Base-by-base conservation (phyloP, 169 alveolate genomes). In the Plasmodium coatneyi region DNA sequence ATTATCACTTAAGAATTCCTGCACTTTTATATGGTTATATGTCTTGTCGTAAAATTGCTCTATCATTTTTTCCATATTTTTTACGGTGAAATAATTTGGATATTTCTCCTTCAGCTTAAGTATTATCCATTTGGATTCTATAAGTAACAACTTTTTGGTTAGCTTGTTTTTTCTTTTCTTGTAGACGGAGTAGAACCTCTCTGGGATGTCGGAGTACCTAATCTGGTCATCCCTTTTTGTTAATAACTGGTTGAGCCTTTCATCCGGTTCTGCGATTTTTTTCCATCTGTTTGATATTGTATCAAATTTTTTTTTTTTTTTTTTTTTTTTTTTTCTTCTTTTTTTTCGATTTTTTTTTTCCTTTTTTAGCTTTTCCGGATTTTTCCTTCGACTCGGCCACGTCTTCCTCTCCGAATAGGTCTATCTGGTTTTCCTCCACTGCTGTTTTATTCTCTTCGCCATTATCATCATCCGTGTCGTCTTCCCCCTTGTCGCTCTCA, bases 71-170 rank as follows among this genome's bases (percentile, higher is more conserved):
- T 87, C 92, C 71, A 96, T 92, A 78, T 92, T 84, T 36, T 86
- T 95, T 19, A 30, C 39, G 6, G 97, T 94, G 74, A 96, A 95
- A 71, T 96, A 96, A 19, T 82, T 92, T 49, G 96, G 95, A 92
- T 95, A 96, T 81, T 96, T 96, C 30, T 66, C 84, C 34, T 93
- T 80, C 60, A 96, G 87, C 54, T 96, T 92, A 19, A 66, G 66
- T 71, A 95, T 9, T 34, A 96, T 95, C 97, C 97, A 96, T 60
- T 84, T 93, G 6, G 97, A 90, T 81, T 96, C 97, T 5, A 95
- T 92, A n/a, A 72, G 79, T n/a, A 95, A 54, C 28, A 92, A 60
- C 19, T 96, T 83, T 82, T 95, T 95, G 12, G 70, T 93, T 84
- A 93, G 46, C 5, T 96, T 90, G 7, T 12, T 10, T 83, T 92